A percentile compares a stretch with the other conserved stretches of the same genome.
These are phyloP conservation scores for Dipteronia dyeriana DNA, from an alignment of 345 rosid genomes.

Conservation along the genomic window DNA sequence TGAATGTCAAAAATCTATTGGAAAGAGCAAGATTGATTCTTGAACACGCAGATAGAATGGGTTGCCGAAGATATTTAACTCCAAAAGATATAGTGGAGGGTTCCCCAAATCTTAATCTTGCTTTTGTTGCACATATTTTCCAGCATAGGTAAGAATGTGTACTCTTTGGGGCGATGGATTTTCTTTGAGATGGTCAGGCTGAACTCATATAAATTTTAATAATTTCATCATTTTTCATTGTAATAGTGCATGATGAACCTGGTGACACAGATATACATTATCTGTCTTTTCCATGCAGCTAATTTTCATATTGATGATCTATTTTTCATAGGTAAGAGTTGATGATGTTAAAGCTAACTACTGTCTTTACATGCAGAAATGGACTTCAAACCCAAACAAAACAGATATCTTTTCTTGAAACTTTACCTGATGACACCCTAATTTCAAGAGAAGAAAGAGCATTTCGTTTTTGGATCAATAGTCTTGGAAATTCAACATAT, in stretches of 20 bases:
- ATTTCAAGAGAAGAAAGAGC: slow-evolving; percentile 94
- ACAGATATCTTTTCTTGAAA: slow-evolving; percentile 81
- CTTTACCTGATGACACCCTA: slow-evolving; percentile 75
- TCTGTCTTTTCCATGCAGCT: neutral
- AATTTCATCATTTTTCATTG: neutral
- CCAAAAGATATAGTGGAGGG: slow-evolving; percentile 96
- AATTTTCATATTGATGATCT: no score
- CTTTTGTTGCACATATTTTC: slow-evolving; percentile 96
- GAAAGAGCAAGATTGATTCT: slow-evolving; percentile 85
- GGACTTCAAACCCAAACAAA: slow-evolving; percentile 86
- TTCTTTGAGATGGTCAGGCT: neutral
- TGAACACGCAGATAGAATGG: slow-evolving; percentile 98
- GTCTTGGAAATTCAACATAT: slow-evolving; percentile 73
- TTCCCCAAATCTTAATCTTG: slow-evolving; percentile 96
- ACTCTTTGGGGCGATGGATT: slow-evolving; percentile 1
- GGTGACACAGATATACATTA: neutral
- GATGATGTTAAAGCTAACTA: slow-evolving; percentile 14
- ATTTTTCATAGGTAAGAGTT: neutral
- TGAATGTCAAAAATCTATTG: slow-evolving; percentile 52
- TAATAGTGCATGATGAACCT: neutral
- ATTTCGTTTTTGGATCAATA: slow-evolving; percentile 97
- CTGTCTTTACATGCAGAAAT: slow-evolving; percentile 52
- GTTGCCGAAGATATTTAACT: slow-evolving; percentile 93
- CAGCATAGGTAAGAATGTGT: slow-evolving; percentile 77
- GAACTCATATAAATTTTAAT: neutral